Percentiles rank a stretch among this genome's conserved stretches.
Conservation (phyloP, 805 yeast species). For the Ogataea methylovora region DNA sequence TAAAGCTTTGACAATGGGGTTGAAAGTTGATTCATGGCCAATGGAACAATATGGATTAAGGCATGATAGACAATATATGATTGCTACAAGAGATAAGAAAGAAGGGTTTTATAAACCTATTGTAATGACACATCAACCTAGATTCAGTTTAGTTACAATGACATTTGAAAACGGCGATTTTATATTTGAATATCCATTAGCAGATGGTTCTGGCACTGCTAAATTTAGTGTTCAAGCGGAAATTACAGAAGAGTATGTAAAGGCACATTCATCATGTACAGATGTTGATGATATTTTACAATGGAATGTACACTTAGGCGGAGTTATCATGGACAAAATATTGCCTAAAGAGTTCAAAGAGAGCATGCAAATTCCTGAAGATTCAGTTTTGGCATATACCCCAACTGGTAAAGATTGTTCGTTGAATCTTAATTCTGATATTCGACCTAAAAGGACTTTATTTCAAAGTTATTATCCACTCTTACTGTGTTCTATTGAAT, state of each 20-base stretch:
- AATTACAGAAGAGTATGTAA: slow-evolving; percentile 11
- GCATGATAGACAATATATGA: slow-evolving; percentile 20
- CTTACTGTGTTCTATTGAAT: slow-evolving; percentile 16
- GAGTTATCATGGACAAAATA: slow-evolving; percentile 14
- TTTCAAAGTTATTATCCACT: slow-evolving; percentile 26
- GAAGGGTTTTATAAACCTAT: slow-evolving; percentile 8
- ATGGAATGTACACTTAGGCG: slow-evolving; percentile 14
- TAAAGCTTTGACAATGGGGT: slow-evolving; percentile 19
- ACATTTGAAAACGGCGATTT: slow-evolving; percentile 8
- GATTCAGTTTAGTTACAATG: slow-evolving; percentile 8
- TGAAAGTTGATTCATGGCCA: slow-evolving; percentile 19
- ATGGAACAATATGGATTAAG: slow-evolving; percentile 19
- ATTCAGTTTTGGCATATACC: slow-evolving; percentile 16
- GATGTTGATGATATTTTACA: slow-evolving; percentile 1
- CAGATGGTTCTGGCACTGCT: slow-evolving; percentile 2
- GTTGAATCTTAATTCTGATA: slow-evolving; percentile 2
- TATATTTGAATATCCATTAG: slow-evolving; percentile 12
- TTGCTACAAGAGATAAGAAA: slow-evolving; percentile 12
- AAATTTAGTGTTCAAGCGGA: slow-evolving; percentile 12
- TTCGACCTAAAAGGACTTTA: slow-evolving; percentile 17
- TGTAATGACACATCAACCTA: slow-evolving; percentile 9
- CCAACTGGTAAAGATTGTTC: slow-evolving; percentile 19
- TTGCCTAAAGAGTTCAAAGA: slow-evolving; percentile 12
- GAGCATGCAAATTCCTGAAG: slow-evolving; percentile 12
- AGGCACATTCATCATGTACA: slow-evolving; percentile 8